These are phyloP conservation scores for Camptophora hylomeconis DNA, from an alignment of 2,329 filamentous ascomycete species.

Conservation along the genomic window DNA sequence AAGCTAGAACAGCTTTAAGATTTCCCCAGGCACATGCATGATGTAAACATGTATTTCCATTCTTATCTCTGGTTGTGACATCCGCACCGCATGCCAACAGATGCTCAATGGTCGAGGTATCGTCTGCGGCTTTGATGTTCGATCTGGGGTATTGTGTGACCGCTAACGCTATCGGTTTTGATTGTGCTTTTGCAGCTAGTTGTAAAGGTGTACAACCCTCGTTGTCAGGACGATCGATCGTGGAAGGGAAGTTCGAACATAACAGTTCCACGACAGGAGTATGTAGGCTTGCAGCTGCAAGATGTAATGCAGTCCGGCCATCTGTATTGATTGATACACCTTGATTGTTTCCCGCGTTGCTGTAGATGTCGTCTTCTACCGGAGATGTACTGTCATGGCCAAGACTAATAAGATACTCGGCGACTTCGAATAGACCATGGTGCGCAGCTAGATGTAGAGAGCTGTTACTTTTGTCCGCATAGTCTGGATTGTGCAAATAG, in stretches of 20 bases:
- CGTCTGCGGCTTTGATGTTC: constrained; percentile 15
- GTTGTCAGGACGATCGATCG: constrained; percentile 52
- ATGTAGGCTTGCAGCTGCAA: constrained; percentile 57
- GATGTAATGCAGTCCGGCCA: constrained; percentile 69
- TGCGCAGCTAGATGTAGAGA: constrained; percentile 69
- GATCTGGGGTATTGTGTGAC: constrained; percentile 13
- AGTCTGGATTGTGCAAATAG: constrained; percentile 68
- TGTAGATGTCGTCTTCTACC: constrained; percentile 17
- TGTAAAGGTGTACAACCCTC: constrained; percentile 43
- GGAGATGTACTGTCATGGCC: constrained; percentile 52
- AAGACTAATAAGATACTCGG: constrained; percentile 49
- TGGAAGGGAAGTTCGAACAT: constrained; percentile 48
- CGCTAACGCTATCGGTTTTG: constrained; percentile 7
- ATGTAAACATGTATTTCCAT: constrained; percentile 78
- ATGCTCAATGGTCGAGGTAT: constrained; percentile 18
- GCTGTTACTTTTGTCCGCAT: constrained; percentile 63
- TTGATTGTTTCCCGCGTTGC: constrained; percentile 16
- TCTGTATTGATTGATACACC: constrained; percentile 66
- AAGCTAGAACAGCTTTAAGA: constrained; percentile 59
- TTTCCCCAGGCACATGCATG: constrained; percentile 76
- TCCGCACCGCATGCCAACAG: constrained; percentile 19
- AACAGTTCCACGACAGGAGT: constrained; percentile 63
- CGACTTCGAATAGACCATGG: constrained; percentile 57
- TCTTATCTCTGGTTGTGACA: constrained; percentile 47
- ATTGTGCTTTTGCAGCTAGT: constrained; percentile 25